phyloP scores from a whole-genome alignment of 2,329 filamentous ascomycete genomes.

The Fusarium napiforme region DNA sequence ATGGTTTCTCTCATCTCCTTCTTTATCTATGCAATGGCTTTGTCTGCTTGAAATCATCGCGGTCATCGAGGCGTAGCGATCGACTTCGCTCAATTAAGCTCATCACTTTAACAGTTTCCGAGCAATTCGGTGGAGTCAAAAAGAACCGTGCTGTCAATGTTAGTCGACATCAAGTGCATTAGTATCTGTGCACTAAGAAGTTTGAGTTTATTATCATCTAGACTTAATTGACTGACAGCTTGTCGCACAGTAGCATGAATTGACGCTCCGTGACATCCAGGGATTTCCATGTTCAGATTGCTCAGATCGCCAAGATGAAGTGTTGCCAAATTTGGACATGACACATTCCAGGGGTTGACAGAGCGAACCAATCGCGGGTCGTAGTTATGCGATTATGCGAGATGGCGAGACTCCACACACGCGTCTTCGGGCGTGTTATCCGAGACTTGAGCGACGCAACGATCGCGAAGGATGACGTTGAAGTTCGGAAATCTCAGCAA shows the following conservation, averaged over 20 bases:
- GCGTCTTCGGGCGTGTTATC: not conserved
- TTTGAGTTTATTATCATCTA: not conserved
- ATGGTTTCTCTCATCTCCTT: too few relatives aligned
- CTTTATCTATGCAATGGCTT: too few relatives aligned
- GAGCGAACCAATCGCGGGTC: not conserved
- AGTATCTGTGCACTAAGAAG: not conserved
- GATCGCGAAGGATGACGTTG: not conserved
- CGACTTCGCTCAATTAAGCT: accelerated
- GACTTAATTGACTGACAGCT: not conserved
- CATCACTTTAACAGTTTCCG: too few relatives aligned
- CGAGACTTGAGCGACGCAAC: not conserved
- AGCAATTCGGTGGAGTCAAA: too few relatives aligned
- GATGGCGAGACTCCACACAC: not conserved
- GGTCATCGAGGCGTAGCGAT: accelerated
- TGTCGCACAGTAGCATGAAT: not conserved
- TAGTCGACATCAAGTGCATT: too few relatives aligned
- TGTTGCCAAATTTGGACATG: not conserved
- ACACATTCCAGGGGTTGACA: not conserved
- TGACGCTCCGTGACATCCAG: not conserved
- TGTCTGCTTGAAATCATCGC: too few relatives aligned
- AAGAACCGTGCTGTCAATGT: not conserved
- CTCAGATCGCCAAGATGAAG: not conserved
- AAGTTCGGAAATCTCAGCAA: not conserved
- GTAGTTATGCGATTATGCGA: not conserved
- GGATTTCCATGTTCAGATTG: not conserved